These are phyloP conservation scores for Euphorbia pulcherrima DNA, from an alignment of 345 rosid genomes.

Conservation along the genomic window DNA sequence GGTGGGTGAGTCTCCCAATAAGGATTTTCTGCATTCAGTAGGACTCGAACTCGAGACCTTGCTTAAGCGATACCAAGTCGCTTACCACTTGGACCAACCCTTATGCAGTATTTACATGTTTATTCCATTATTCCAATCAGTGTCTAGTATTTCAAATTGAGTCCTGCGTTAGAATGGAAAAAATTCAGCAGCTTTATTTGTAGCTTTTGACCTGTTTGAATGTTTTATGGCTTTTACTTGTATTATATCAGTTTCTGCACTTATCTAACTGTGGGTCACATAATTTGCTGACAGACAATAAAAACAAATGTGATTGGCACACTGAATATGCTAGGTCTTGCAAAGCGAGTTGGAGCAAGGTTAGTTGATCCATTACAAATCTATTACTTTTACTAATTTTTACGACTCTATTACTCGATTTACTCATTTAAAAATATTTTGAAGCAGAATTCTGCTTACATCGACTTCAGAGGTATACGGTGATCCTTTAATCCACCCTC, in stretches of 20 bases:
- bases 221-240: background rate
- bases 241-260: background rate
- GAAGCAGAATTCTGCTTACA: conserved; percentile 77
- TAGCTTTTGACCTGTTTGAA: no score
- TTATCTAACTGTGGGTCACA: conserved; percentile 18
- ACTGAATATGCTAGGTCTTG: conserved; percentile 92
- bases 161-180: background rate
- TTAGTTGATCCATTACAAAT: conserved; percentile 17
- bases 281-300: conserved; percentile 64
- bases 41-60: no score
- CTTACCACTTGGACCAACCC: no score
- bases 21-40: no score
- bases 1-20: no score
- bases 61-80: no score
- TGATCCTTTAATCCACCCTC: conserved; percentile 93
- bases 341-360: conserved; percentile 98
- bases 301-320: conserved; percentile 97
- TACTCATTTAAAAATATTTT: conserved; percentile 6
- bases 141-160: background rate
- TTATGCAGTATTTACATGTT: background rate
- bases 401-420: background rate
- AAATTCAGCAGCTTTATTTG: no score
- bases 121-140: background rate
- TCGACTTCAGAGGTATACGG: conserved; percentile 95
- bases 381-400: background rate